phyloP scores from a whole-genome alignment of 495 filamentous ascomycete species.

The Xylaria intraflava region DNA sequence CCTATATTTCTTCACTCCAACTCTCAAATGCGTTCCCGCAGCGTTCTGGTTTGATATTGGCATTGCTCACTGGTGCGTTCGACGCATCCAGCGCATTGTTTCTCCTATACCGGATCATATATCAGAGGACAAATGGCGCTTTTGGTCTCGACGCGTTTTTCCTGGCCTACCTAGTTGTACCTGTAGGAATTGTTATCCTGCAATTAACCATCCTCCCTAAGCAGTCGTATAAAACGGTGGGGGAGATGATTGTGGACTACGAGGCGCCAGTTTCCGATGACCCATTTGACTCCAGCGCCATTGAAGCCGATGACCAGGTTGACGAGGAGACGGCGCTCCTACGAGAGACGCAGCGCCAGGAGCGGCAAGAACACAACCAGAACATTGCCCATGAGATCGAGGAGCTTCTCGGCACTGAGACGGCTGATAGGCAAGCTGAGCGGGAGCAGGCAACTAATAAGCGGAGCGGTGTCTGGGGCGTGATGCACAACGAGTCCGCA shows the following conservation, averaged over 20 bases:
- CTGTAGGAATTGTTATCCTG: constrained; percentile 57
- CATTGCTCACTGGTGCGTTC: constrained; percentile 81
- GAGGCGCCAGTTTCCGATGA: constrained; percentile 32
- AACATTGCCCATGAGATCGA: constrained; percentile 67
- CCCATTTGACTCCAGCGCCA: constrained; percentile 14
- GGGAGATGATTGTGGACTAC: constrained; percentile 69
- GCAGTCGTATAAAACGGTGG: constrained; percentile 81
- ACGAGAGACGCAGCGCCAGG: constrained; percentile 35
- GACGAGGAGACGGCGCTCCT: constrained; percentile 55
- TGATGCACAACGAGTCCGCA: constrained; percentile 70
- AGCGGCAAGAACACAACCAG: constrained; percentile 58
- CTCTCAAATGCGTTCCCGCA: constrained; percentile 85
- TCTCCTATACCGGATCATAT: constrained; percentile 73
- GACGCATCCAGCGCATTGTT: constrained; percentile 87
- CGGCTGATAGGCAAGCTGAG: constrained; percentile 47
- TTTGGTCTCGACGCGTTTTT: constrained; percentile 71
- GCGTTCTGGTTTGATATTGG: constrained; percentile 79
- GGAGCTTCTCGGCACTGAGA: constrained; percentile 58
- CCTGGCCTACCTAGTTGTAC: constrained; percentile 67
- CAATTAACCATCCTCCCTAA: constrained; percentile 73
- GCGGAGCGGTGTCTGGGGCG: constrained; percentile 77
- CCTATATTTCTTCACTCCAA: constrained; percentile 88
- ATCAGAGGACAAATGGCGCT: constrained; percentile 51
- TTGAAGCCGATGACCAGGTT: constrained; percentile 51
- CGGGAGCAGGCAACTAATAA: constrained; percentile 54